Base-by-base conservation (phyloP, 2,329 filamentous ascomycete genomes). In the Mollisiaceae sp. region DNA sequence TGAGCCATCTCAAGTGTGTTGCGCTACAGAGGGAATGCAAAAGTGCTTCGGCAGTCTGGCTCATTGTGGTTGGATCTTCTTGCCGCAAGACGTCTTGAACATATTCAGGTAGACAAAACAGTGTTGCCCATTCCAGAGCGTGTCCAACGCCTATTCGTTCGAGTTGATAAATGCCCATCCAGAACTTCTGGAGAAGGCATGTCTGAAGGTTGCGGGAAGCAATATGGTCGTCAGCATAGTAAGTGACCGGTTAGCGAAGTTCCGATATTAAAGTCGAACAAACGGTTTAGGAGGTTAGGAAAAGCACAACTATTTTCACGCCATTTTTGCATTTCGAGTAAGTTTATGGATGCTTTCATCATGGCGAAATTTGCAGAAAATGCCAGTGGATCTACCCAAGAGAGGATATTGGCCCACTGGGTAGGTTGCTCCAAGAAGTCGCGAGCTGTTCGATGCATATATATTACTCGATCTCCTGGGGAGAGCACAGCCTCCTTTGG, bases 21-120 rank as follows among this genome's bases (percentile, higher is more conserved):
- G 43, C 43, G n/a, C 43, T 45, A 20, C 43, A 45, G 43, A 45
- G 43, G 15, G 43, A 45, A 45, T 45, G 43, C 43, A 45, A 45
- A n/a, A 45, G 43, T 18, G 43, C 43, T 45, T 45, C 43, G 14
- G 43, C 43, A 45, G 20, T 45, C 9, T 45, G 43, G 43, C 43
- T 45, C 20, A 6, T 45, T 20, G 15, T 20, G 2, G n/a, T 45
- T 45, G 4, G 15, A 20, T 45, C 15, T 45, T 45, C n/a, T 45
- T 45, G 6, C 8, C 12, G 20, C 43, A 45, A 8, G 11, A 45
- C 20, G 15, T 45, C 43, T 45, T 18, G 43, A 45, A 45, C n/a
- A 18, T 20, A 45, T 45, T 18, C 43, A 20, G 43, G 18, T 45
- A 45, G 43, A 45, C 43, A 45, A n/a, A n/a, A 20, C 2, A 20